Conservation (phyloP, 495 filamentous ascomycete species). For the Penicillium diatomitis region DNA sequence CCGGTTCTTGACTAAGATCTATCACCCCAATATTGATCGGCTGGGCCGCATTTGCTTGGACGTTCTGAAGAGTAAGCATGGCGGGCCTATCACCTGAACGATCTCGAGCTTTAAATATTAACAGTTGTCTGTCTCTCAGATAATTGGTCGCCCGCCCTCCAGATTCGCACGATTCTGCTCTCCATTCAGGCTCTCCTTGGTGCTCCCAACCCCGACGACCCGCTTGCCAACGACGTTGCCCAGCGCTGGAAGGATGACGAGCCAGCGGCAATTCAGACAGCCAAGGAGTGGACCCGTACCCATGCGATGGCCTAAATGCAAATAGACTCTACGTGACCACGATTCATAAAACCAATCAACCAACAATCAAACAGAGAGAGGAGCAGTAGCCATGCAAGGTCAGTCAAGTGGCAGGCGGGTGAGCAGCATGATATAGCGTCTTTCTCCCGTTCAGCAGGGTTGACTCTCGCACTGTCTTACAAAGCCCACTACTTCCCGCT, state of each 20-base stretch:
- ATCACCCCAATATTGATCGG: conserved; percentile 98
- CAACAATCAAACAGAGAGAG: neutral
- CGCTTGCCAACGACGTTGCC: conserved; percentile 93
- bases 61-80: conserved; percentile 77
- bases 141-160: conserved; percentile 97
- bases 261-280: conserved; percentile 79
- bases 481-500: too few species aligned
- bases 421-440: too few species aligned
- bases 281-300: conserved; percentile 76
- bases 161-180: conserved; percentile 94
- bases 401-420: too few species aligned
- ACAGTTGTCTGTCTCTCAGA: conserved; percentile 36
- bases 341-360: conserved; percentile 6
- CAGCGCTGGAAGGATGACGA: conserved; percentile 97
- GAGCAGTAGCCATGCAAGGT: neutral
- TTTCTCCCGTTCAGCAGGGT: too few species aligned
- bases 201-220: conserved; percentile 95
- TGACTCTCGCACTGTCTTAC: too few species aligned
- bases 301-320: conserved; percentile 53
- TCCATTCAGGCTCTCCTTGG: conserved; percentile 96
- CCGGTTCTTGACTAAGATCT: conserved; percentile 97
- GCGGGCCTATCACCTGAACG: too few species aligned
- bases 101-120: too few species aligned
- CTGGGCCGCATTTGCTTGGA: conserved; percentile 95
- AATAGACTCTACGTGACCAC: conserved; percentile 29